These are phyloP conservation scores for Boechera divaricarpa DNA, from an alignment of 345 rosid species.

Conservation along the genomic window DNA sequence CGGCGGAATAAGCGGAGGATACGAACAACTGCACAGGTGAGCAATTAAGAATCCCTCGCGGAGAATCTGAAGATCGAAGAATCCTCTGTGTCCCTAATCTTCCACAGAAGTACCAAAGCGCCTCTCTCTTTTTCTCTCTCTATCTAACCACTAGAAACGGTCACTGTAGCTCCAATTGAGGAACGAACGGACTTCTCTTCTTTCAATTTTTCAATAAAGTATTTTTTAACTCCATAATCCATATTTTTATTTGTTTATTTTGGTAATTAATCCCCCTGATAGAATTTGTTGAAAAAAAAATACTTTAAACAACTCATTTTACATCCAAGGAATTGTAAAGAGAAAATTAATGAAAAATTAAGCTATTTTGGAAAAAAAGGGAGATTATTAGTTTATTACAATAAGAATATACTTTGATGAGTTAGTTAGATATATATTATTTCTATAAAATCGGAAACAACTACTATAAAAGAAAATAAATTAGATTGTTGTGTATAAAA, in stretches of 20 bases:
- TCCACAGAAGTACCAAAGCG: slow-evolving; percentile 16
- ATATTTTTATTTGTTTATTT: not conserved
- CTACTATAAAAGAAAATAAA: no score
- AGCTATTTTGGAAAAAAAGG: not conserved
- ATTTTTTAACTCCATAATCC: not conserved
- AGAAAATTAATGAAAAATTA: not conserved
- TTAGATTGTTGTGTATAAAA: no score
- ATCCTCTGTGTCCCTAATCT: not conserved
- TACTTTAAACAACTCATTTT: not conserved
- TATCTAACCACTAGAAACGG: slow-evolving; percentile 39
- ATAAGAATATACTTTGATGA: not conserved
- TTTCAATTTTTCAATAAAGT: slow-evolving; percentile 5
- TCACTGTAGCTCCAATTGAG: slow-evolving; percentile 47
- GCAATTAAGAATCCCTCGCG: not conserved
- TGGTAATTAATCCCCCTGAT: not conserved
- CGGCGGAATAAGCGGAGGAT: slow-evolving; percentile 22
- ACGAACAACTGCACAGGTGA: not conserved
- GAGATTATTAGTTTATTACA: not conserved
- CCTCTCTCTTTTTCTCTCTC: slow-evolving; percentile 3
- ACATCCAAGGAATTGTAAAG: no score
- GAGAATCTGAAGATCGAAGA: slow-evolving; percentile 29
- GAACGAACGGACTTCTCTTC: slow-evolving; percentile 44
- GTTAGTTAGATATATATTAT: not conserved
- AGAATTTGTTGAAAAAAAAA: not conserved
- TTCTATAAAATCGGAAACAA: not conserved